Conservation (phyloP, 768 basidiomycete species). For the Boletus subcaerulescens region DNA sequence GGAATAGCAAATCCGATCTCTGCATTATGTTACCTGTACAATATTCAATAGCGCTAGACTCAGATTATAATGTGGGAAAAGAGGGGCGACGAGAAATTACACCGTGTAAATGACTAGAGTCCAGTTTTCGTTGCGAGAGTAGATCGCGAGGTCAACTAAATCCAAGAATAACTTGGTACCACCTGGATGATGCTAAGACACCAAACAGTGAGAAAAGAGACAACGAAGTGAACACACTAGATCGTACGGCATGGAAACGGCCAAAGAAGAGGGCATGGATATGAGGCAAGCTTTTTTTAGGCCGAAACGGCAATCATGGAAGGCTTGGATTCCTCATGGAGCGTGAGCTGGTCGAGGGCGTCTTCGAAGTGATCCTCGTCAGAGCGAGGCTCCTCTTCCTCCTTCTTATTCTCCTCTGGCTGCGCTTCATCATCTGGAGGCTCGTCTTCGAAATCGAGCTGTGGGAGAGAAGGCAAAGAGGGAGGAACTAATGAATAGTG, state of each 20-base stretch:
- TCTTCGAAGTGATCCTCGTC: conserved; percentile 56
- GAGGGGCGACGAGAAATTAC: background rate
- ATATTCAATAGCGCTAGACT: background rate
- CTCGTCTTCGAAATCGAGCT: conserved; percentile 87
- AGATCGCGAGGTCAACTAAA: background rate
- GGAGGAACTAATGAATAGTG: background rate
- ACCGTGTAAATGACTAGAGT: background rate
- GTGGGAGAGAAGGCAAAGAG: background rate
- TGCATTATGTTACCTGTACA: background rate
- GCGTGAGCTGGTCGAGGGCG: conserved; percentile 59
- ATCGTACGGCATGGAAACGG: background rate
- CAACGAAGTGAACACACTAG: conserved; percentile 1
- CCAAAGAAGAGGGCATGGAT: background rate
- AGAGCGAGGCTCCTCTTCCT: conserved; percentile 35
- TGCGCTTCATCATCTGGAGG: conserved; percentile 47
- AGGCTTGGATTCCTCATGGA: conserved; percentile 13
- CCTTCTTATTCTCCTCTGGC: conserved; percentile 18
- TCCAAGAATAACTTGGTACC: too few relatives aligned
- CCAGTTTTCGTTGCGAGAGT: background rate
- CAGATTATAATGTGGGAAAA: background rate
- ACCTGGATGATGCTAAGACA: too few relatives aligned
- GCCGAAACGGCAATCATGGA: conserved; percentile 17
- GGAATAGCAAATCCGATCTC: too few relatives aligned
- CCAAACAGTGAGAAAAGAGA: too few relatives aligned
- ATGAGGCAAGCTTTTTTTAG: background rate